These are phyloP conservation scores for Penicillium sp. DNA, from an alignment of 2,329 filamentous ascomycete genomes.

Conservation along the genomic window DNA sequence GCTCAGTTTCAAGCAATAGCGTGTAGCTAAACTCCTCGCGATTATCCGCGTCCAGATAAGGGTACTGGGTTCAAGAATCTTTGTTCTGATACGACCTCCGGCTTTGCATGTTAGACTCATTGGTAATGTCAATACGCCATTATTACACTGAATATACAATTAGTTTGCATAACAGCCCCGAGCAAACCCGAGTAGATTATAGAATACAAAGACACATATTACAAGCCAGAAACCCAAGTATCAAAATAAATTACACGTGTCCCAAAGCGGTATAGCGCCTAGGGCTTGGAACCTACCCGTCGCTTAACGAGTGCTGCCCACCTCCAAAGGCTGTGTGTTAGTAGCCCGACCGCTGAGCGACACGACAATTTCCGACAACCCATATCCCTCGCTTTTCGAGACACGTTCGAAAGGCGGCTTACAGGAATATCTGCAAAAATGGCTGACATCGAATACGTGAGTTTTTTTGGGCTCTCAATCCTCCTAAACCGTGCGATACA, in stretches of 20 bases:
- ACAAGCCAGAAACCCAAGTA: neutral
- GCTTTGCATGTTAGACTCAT: neutral
- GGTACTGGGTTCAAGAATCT: neutral
- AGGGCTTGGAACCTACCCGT: constrained; percentile 45
- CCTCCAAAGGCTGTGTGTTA: constrained; percentile 32
- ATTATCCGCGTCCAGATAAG: neutral
- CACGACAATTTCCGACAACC: constrained; percentile 40
- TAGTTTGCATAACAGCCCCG: too few species aligned
- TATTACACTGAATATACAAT: neutral
- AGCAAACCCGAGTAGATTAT: neutral
- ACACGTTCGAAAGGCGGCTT: constrained; percentile 45
- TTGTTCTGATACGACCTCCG: neutral
- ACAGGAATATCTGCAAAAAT: constrained; percentile 62
- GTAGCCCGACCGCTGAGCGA: constrained; percentile 37
- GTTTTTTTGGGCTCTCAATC: constrained; percentile 41
- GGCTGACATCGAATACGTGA: constrained; percentile 87
- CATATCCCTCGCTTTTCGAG: constrained; percentile 47
- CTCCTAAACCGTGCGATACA: constrained; percentile 19
- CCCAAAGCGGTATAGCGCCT: constrained; percentile 30
- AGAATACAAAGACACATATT: neutral
- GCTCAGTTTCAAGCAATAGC: constrained; percentile 3
- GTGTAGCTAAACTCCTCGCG: constrained; percentile 5
- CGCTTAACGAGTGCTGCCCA: constrained; percentile 46
- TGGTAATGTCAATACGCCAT: neutral
- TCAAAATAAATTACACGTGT: constrained; percentile 9